These are phyloP conservation scores for Emergomyces orientalis DNA, from an alignment of 2,329 filamentous ascomycete species.

Conservation along the genomic window DNA sequence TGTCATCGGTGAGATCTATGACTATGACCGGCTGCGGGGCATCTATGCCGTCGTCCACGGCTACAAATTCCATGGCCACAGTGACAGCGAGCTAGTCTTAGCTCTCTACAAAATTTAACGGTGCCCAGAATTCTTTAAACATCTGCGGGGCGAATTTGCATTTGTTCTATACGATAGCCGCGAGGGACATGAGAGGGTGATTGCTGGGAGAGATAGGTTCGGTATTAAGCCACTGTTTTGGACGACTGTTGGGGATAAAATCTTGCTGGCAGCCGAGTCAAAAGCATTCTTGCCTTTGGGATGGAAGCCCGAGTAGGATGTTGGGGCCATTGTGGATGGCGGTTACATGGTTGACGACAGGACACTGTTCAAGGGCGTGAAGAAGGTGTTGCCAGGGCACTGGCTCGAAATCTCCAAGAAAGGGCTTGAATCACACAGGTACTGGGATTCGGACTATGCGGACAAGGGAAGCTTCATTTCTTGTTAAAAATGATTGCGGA, in stretches of 20 bases:
- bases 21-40: constrained; percentile 39
- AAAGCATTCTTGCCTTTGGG: constrained; percentile 46
- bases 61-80: constrained; percentile 40
- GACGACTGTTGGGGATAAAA: constrained; percentile 32
- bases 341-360: constrained; percentile 39
- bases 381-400: constrained; percentile 21
- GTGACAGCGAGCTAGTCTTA: constrained; percentile 46
- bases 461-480: constrained; percentile 38
- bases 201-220: constrained; percentile 46
- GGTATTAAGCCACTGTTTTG: constrained; percentile 51
- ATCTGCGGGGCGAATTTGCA: constrained; percentile 48
- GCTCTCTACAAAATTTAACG: constrained; percentile 46
- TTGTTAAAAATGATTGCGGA: background rate
- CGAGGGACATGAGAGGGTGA: constrained; percentile 27
- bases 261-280: constrained; percentile 46
- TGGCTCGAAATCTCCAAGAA: constrained; percentile 3
- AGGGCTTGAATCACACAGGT: constrained; percentile 31
- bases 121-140: constrained; percentile 32
- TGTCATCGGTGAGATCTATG: constrained; percentile 54
- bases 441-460: constrained; percentile 47
- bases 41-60: constrained; percentile 25
- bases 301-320: constrained; percentile 47
- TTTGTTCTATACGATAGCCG: constrained; percentile 44
- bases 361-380: constrained; percentile 45
- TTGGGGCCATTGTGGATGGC: constrained; percentile 36